Percentiles rank a stretch among this genome's conserved stretches.
phyloP scores from a whole-genome alignment of 2,329 filamentous ascomycete species.

The Exophiala phaeomuriformis region DNA sequence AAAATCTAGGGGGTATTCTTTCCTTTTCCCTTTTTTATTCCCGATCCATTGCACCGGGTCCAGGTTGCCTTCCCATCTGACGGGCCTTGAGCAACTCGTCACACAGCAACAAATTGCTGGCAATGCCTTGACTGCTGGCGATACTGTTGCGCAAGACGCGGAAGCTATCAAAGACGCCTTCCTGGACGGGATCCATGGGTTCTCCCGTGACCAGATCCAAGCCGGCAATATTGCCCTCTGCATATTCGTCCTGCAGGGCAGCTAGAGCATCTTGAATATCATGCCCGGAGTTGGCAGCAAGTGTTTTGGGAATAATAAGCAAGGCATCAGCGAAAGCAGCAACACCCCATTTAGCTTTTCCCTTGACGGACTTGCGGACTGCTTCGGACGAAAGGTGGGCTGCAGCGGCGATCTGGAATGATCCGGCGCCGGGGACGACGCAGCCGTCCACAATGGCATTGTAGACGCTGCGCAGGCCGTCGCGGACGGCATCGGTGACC shows the following conservation, averaged over 20 bases:
- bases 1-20: background rate
- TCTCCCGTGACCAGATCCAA: constrained; percentile 80
- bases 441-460: constrained; percentile 99
- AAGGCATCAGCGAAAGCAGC: constrained; percentile 91
- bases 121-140: constrained; percentile 88
- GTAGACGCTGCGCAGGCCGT: constrained; percentile 92
- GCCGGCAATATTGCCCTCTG: constrained; percentile 77
- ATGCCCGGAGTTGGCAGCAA: constrained; percentile 91
- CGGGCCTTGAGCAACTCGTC: constrained; percentile 96
- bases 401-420: constrained; percentile 92
- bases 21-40: constrained; percentile 8
- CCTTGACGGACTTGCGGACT: constrained; percentile 87
- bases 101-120: constrained; percentile 87
- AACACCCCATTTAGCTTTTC: constrained; percentile 95
- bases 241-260: constrained; percentile 73
- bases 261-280: constrained; percentile 94
- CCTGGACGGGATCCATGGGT: constrained; percentile 89
- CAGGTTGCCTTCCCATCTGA: constrained; percentile 64
- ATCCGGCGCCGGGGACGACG: constrained; percentile 87
- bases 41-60: constrained; percentile 31
- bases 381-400: constrained; percentile 77
- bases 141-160: constrained; percentile 88
- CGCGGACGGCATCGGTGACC: constrained; percentile 91
- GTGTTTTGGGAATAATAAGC: constrained; percentile 91
- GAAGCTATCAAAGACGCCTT: constrained; percentile 94